Percentiles rank a stretch among this genome's conserved stretches.
These are phyloP conservation scores for Tetrapisispora iriomotensis DNA, from an alignment of 805 yeast genomes.

Conservation along the genomic window DNA sequence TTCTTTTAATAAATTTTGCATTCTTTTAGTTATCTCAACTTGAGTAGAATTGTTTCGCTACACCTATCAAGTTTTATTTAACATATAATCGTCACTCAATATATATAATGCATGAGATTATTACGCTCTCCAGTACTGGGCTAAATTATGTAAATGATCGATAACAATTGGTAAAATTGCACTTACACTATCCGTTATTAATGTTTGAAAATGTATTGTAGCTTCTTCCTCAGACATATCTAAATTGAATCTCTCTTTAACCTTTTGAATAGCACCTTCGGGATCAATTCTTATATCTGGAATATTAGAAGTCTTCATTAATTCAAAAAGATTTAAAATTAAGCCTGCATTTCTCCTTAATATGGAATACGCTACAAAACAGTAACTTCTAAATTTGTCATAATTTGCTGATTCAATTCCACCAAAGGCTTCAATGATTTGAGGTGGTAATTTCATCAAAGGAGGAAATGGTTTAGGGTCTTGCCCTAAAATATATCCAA, in stretches of 20 bases:
- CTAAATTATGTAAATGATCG: slow-evolving; percentile 87
- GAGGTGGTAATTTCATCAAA: slow-evolving; percentile 93
- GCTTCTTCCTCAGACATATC: slow-evolving; percentile 96
- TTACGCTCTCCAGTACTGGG: slow-evolving; percentile 94
- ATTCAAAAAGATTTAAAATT: slow-evolving; percentile 80
- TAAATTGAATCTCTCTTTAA: slow-evolving; percentile 85
- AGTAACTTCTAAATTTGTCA: slow-evolving; percentile 78
- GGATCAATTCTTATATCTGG: slow-evolving; percentile 85
- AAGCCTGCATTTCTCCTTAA: slow-evolving; percentile 81
- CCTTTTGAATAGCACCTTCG: slow-evolving; percentile 77
- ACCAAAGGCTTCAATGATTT: slow-evolving; percentile 96
- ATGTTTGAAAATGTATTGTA: slow-evolving; percentile 82
- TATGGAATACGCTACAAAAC: slow-evolving; percentile 89
- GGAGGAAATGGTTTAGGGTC: slow-evolving; percentile 99
- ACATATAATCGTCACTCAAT: background rate
- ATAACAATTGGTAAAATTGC: slow-evolving; percentile 92
- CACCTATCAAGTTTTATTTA: background rate
- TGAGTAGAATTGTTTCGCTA: too few species aligned
- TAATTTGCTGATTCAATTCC: slow-evolving; percentile 81
- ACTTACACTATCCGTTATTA: slow-evolving; percentile 88
- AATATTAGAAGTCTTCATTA: slow-evolving; percentile 88
- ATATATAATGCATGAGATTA: too few species aligned
- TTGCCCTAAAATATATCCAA: slow-evolving; percentile 90
- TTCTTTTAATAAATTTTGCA: background rate
- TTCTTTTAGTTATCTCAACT: too few species aligned